Evolutionary conservation across 306 rosid species (phyloP), one percentile per base, ranked within the genome.

Genomic region (Abrus pulchellus): DNA sequence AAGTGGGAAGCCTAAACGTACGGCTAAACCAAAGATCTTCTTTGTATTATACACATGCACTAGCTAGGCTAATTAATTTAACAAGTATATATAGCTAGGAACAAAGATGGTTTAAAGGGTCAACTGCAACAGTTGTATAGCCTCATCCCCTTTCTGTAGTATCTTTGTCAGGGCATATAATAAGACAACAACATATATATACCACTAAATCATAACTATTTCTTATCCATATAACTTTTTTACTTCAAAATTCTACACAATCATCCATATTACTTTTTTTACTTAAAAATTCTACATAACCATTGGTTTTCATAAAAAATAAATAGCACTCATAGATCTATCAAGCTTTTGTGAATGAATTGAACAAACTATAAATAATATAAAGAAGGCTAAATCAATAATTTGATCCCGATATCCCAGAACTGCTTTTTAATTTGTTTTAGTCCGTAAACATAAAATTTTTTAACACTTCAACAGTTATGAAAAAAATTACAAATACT

Each of bases 101-200:
- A 45, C 9, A 63, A 30, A 30, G 4, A 29, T 45, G 34, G 44
- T 34, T 81, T 34, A 54, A 64, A 43, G 75, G 53, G 80, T 55
- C 77, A 80, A 62, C 70, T 45, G 43, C n/a, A 63, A 72, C 29
- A 57, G 45, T 53, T 41, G 40, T 62, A 13, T 62, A 13, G 38
- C n/a, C 27, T 62, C 27, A 50, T 80, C 72, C 66, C 11, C 5
- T 36, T 59, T 48, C 52, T 12, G 41, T n/a, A 49, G 64, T 41
- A 62, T 50, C 78, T 41, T 40, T 80, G n/a, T 80, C 27, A 32
- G 13, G 43, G 62, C 48, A 9, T 32, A 70, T 12, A 60, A 72
- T 7, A 45, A 9, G 30, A 47, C 62, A 3, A 28, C 44, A 55
- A 14, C 38, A 45, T 41, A 20, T 28, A 53, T 41, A 20, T 28